A percentile compares a stretch with the other conserved stretches of the same genome.
These are phyloP conservation scores for Passalora sequoiae DNA, from an alignment of 2,329 filamentous ascomycete species.

Conservation along the genomic window DNA sequence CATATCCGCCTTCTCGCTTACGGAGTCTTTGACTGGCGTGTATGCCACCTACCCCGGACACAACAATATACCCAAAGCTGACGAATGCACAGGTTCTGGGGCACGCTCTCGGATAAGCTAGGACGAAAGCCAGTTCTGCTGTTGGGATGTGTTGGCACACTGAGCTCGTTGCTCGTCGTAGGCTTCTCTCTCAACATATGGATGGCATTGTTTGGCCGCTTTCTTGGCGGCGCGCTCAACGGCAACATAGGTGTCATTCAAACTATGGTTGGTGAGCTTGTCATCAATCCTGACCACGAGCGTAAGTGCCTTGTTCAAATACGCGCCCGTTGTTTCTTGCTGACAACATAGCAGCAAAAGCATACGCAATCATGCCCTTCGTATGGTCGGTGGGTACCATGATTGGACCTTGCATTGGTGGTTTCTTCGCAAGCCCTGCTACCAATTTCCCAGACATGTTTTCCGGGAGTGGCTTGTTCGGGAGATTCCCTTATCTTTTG, in stretches of 20 bases:
- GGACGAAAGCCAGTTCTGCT: constrained; percentile 83
- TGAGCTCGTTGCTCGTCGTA: constrained; percentile 75
- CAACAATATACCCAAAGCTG: neutral
- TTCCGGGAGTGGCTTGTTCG: constrained; percentile 63
- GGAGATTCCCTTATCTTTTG: constrained; percentile 75
- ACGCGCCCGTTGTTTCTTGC: constrained; percentile 1
- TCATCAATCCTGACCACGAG: constrained; percentile 78
- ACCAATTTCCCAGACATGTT: constrained; percentile 68
- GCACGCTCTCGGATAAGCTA: constrained; percentile 71
- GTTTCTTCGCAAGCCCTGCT: constrained; percentile 74
- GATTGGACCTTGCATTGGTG: constrained; percentile 80
- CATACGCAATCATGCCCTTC: constrained; percentile 90
- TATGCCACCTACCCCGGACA: neutral
- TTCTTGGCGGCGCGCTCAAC: constrained; percentile 76
- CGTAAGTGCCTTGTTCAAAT: constrained; percentile 52
- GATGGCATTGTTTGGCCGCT: constrained; percentile 70
- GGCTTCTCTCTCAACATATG: constrained; percentile 80
- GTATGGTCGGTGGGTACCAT: constrained; percentile 90
- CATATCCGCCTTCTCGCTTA: constrained; percentile 78
- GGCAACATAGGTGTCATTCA: constrained; percentile 74
- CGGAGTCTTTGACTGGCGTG: constrained; percentile 37
- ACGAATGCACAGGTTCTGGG: constrained; percentile 58
- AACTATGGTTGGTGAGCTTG: constrained; percentile 87
- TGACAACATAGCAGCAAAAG: constrained; percentile 54
- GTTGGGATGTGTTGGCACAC: constrained; percentile 73